Base-by-base conservation (phyloP, 345 rosid genomes). In the Turritis glabra region DNA sequence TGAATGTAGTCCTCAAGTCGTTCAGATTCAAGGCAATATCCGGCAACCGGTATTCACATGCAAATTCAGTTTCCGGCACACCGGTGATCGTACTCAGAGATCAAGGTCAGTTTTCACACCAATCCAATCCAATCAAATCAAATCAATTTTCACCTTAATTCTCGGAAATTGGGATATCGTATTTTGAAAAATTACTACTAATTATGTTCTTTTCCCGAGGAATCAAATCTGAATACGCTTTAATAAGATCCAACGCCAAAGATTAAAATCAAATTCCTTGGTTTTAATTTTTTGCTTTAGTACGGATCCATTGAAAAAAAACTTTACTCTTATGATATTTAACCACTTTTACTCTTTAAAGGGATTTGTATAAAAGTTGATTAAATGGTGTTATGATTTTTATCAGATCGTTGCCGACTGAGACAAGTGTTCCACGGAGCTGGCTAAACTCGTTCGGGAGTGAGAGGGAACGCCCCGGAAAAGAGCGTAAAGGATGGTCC, bases 31-130 rank as follows among this genome's bases (percentile, higher is more conserved):
- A 77, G 98, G 96, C 13, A 88, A 76, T 64, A 87, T 91, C 48
- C 71, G 88, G 9, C 98, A 94, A 58, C 98, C 98, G 2, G 98
- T 94, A 54, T 94, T 94, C 82, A 88, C 97, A 47, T 94, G 98
- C 87, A 85, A 88, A 71, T 94, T 94, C 90, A 89, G 87, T 76
- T 86, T 89, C 64, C 83, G 96, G 72, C 83, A 65, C 78, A 81
- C 88, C 47, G 85, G 88, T 6, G 95, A 88, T 80, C 88, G 91
- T 12, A 82, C 79, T 40, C 73, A 90, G 56, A 75, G 88, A 66
- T 82, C 97, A 64, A 88, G 95, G 98, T 93, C 29, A 46, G 88
- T 80, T 53, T 57, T 7, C 7, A 35, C 12, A 35, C 8, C 32
- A 0, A 30, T 40, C 46, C 18, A 30, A 23, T 14, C 22, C 26